These are phyloP conservation scores for Claviceps spartinae DNA, from an alignment of 2,329 filamentous ascomycete species.

Conservation along the genomic window DNA sequence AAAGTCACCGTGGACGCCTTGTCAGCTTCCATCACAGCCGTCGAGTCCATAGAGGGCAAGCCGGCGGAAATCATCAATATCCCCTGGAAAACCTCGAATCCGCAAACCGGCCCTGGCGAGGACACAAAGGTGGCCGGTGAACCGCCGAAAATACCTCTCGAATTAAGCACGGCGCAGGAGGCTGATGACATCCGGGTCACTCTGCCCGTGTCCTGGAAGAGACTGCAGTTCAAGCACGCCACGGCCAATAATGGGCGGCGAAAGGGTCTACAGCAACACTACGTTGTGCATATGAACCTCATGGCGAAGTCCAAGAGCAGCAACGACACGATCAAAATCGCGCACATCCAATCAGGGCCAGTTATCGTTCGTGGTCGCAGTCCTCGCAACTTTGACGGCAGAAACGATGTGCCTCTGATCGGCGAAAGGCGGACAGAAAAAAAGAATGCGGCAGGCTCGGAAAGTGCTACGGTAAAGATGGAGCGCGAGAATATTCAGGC, in stretches of 20 bases:
- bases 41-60: conserved; percentile 88
- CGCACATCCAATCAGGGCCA: conserved; percentile 80
- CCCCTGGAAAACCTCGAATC: conserved; percentile 74
- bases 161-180: conserved; percentile 46
- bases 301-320: conserved; percentile 58
- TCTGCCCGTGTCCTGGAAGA: conserved; percentile 82
- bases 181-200: conserved; percentile 68
- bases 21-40: conserved; percentile 69
- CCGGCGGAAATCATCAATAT: conserved; percentile 89
- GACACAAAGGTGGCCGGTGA: conserved; percentile 35
- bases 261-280: conserved; percentile 92
- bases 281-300: conserved; percentile 75
- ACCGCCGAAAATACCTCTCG: conserved; percentile 41
- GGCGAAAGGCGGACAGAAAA: conserved; percentile 34
- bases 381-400: conserved; percentile 84
- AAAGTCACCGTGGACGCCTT: conserved; percentile 65
- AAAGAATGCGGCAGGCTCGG: conserved; percentile 25
- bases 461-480: conserved; percentile 18
- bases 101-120: conserved; percentile 32
- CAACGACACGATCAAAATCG: conserved; percentile 58
- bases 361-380: conserved; percentile 90
- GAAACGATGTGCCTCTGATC: conserved; percentile 70
- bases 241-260: conserved; percentile 91
- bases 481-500: conserved; percentile 20
- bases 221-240: conserved; percentile 88